phyloP scores from a whole-genome alignment of 1,284 basidiomycete species.

The Microbotryomycetes sp. region DNA sequence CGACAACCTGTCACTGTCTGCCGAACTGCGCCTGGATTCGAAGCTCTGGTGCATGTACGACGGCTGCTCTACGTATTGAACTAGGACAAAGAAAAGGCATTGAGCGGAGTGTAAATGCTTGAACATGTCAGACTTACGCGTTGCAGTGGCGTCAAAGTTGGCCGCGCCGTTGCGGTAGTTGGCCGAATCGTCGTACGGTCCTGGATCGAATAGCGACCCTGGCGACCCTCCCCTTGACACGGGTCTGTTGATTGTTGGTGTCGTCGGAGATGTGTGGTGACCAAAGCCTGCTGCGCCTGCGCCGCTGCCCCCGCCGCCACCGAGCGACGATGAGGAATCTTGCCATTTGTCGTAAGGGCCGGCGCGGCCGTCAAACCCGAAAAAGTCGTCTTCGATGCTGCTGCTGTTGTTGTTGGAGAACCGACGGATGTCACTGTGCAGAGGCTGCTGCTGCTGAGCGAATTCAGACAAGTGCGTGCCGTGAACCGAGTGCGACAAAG shows the following conservation, averaged over 20 bases:
- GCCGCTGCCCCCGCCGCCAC: background rate
- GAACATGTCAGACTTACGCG: background rate
- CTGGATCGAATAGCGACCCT: background rate
- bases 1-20: conserved; percentile 19
- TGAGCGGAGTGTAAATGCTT: too few species aligned
- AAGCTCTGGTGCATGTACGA: too few species aligned
- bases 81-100: background rate
- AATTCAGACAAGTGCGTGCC: background rate
- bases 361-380: conserved; percentile 6
- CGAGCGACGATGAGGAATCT: too few species aligned
- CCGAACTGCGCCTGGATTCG: conserved; percentile 21
- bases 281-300: background rate
- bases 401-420: too few species aligned
- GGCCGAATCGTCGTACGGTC: background rate
- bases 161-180: background rate
- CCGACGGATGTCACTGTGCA: conserved; percentile 15
- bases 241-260: background rate
- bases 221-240: background rate
- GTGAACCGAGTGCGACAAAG: conserved; percentile 14
- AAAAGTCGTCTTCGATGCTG: conserved; percentile 19
- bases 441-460: background rate
- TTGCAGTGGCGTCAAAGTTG: background rate
- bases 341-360: background rate
- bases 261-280: background rate
- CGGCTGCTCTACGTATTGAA: background rate